A percentile compares a stretch with the other conserved stretches of the same genome.
These are phyloP conservation scores for carrot (Daucus carota) DNA, from an alignment of 129 eudicot genomes.

Conservation along the genomic window DH1_v3.0 NC_030385.2:33863001-33863500, in stretches of 20 bases:
- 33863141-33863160: background rate
- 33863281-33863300: background rate
- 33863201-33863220: too few relatives aligned
- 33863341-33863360: background rate
- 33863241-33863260: background rate
- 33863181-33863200: background rate
- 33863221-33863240: background rate
- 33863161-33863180: background rate
- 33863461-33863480: too few relatives aligned
- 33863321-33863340: background rate
- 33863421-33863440: too few relatives aligned
- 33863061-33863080: background rate
- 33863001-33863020: background rate
- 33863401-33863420: background rate
- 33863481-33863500: background rate
- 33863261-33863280: background rate
- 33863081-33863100: background rate
- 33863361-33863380: too few relatives aligned
- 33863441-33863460: too few relatives aligned
- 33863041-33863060: background rate
- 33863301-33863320: background rate
- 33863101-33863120: too few relatives aligned
- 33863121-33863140: too few relatives aligned
- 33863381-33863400: background rate
- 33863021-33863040: background rate